Evolutionary conservation across 495 filamentous ascomycete genomes (phyloP).

Genomic region (Umbilicaria muhlenbergii): DNA sequence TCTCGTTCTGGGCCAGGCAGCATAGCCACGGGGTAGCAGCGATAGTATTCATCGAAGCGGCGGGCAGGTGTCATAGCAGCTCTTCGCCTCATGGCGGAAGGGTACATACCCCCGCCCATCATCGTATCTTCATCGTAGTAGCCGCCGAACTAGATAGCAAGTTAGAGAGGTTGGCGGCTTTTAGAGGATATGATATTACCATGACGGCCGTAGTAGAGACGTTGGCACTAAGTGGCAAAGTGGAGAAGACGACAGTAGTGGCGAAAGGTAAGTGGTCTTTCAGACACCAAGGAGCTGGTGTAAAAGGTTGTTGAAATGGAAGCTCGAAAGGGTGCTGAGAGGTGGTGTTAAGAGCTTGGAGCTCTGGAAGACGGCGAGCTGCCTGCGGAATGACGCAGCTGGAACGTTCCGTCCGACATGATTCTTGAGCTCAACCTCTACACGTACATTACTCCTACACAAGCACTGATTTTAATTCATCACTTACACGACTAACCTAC

Average conservation of each 20-base stretch:
- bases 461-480: constrained; percentile 15
- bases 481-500: not conserved
- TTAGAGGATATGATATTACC: constrained; percentile 1
- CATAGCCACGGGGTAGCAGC: constrained; percentile 90
- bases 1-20: constrained; percentile 83
- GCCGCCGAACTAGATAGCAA: constrained; percentile 4
- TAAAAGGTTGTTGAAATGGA: too few relatives aligned
- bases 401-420: constrained; percentile 21
- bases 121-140: constrained; percentile 43
- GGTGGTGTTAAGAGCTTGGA: too few relatives aligned
- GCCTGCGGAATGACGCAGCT: not conserved
- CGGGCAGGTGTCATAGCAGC: constrained; percentile 22
- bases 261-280: too few relatives aligned
- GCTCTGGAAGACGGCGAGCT: not conserved
- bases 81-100: constrained; percentile 26
- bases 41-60: constrained; percentile 95
- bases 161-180: too few relatives aligned
- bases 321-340: too few relatives aligned
- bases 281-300: too few relatives aligned
- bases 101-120: constrained; percentile 30
- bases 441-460: constrained; percentile 5
- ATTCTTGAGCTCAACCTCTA: constrained; percentile 33
- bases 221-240: too few relatives aligned
- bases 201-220: not conserved
- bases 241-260: too few relatives aligned